phyloP scores from a whole-genome alignment of 2,329 filamentous ascomycete species.

The Hypoxylon sp. region DNA sequence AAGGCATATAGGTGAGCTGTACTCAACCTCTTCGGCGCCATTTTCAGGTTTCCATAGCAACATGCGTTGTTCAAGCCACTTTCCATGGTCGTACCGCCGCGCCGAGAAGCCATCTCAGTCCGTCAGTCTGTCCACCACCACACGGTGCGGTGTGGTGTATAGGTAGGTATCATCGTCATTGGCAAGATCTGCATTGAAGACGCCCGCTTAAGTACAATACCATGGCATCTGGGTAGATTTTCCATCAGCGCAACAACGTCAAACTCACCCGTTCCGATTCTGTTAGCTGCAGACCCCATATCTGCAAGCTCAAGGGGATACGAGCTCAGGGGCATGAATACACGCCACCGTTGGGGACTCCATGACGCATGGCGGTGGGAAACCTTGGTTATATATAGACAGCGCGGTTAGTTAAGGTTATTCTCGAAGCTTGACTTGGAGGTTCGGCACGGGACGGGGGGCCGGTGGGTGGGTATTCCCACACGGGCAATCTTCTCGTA shows the following conservation, averaged over 20 bases:
- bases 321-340: conserved; percentile 15
- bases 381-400: conserved; percentile 12
- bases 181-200: conserved; percentile 4
- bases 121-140: no score
- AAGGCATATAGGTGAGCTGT: conserved; percentile 9
- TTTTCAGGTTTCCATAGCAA: not conserved
- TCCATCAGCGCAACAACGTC: conserved; percentile 1
- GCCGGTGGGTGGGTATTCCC: conserved; percentile 19
- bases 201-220: not conserved
- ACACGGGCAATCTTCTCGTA: conserved; percentile 30
- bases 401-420: conserved; percentile 9
- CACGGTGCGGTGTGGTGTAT: not conserved
- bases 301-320: conserved; percentile 5
- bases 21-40: conserved; percentile 9
- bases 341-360: conserved; percentile 6
- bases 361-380: conserved; percentile 24
- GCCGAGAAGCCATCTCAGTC: conserved; percentile 19
- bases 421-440: conserved; percentile 1
- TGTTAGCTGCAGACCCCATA: conserved; percentile 2
- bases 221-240: conserved; percentile 8
- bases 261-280: not conserved
- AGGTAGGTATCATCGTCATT: not conserved
- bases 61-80: conserved; percentile 19
- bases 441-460: not conserved
- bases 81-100: conserved; percentile 10